Conservation (phyloP, 768 basidiomycete genomes). For the Boletus subcaerulescens region DNA sequence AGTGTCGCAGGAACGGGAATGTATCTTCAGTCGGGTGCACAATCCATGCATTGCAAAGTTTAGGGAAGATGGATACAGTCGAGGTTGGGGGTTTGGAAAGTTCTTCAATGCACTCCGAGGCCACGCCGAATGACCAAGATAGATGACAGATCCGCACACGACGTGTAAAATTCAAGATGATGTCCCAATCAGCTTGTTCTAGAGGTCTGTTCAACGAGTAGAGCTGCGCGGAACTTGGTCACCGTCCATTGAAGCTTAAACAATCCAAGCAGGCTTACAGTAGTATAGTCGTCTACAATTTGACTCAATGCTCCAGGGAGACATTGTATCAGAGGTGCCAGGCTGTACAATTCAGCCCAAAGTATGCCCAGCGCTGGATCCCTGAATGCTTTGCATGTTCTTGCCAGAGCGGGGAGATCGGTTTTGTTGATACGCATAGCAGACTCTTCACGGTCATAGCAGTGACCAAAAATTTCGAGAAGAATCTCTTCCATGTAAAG, state of each 20-base stretch:
- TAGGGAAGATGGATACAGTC: background rate
- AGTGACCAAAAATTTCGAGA: background rate
- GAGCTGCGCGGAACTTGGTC: background rate
- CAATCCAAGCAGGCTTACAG: background rate
- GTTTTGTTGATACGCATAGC: background rate
- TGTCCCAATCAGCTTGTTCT: background rate
- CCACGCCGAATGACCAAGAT: background rate
- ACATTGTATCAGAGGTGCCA: background rate
- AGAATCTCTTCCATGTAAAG: background rate
- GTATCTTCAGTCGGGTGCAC: accelerated
- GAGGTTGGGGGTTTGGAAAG: background rate
- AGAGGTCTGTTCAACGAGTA: background rate
- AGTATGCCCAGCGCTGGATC: background rate
- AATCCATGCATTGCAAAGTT: background rate
- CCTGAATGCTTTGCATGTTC: background rate
- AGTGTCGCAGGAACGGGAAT: background rate
- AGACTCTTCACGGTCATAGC: background rate
- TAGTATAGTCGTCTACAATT: no score
- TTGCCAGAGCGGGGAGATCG: background rate
- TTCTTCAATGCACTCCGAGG: background rate
- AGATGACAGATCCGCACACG: background rate
- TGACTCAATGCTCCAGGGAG: background rate
- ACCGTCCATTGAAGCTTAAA: background rate
- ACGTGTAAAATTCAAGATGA: background rate
- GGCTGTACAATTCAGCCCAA: background rate